Base-by-base conservation (phyloP, 768 basidiomycete genomes). In the Tephrocybe rancida region DNA sequence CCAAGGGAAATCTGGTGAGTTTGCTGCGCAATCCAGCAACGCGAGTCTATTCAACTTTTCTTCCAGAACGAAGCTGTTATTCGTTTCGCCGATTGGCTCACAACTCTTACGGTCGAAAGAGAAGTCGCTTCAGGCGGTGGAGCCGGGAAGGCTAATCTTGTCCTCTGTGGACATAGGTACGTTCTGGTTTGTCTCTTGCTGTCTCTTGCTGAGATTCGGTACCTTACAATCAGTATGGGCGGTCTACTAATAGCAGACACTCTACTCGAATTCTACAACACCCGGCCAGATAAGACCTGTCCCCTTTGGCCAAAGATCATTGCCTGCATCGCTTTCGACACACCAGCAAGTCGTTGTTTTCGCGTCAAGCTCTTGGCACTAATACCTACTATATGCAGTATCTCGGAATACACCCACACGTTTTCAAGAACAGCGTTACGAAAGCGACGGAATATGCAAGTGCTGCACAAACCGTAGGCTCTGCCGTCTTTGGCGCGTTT, bases 61-160 rank as follows among this genome's bases (percentile, higher is more conserved):
- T 19, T 16, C 50, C 57, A 95, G 92, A 82, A 78, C 42, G 86
- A 86, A 64, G 92, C 95, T 13, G 88, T 94, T 3, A 81, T 87
- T 26, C 83, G 84, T 7, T 95, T 97, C 68, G 84, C 92, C 7
- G 94, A 96, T 64, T 97, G 95, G 95, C 81, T 97, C 38, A 89
- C 92, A 0, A 88, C 84, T n/a, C 71, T 92, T 19, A 91, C 89
- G 4, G 88, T 96, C n/a, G 82, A 91, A 66, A 82, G 81, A 56
- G 95, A 96, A 68, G 88, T 87, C 19, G 83, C 85, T 11, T 77
- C 84, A 45, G 90, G 90, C 4, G 66, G 78, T n/a, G 87, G 87
- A 5, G 87, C 89, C 10, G 92, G 92, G 8, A 87, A 82, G 39
- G 87, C 87, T 0, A 91, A 84, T 66, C 81, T 96, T 44, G 88